These are phyloP conservation scores for Paecilomyces niveus DNA, from an alignment of 2,329 filamentous ascomycete species.

Conservation along the genomic window DNA sequence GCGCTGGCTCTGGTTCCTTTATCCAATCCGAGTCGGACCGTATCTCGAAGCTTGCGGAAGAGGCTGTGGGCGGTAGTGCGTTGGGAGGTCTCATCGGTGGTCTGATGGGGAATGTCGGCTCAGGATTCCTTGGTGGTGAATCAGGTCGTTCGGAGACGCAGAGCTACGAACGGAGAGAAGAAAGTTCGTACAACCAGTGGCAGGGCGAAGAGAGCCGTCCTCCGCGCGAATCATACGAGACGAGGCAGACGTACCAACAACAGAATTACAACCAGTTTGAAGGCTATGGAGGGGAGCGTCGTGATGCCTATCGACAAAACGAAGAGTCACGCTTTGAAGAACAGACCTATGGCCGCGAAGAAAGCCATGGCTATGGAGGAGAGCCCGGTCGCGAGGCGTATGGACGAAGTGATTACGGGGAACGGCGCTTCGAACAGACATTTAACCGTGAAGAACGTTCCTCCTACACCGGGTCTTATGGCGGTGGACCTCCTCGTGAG, in stretches of 20 bases:
- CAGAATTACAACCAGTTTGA: constrained; percentile 7
- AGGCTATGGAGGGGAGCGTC: constrained; percentile 11
- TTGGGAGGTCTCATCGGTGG: constrained; percentile 65
- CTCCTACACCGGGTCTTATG: neutral
- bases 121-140: constrained; percentile 56
- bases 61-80: constrained; percentile 57
- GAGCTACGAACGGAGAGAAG: constrained; percentile 9
- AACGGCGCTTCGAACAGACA: neutral
- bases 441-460: neutral
- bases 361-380: too few relatives aligned
- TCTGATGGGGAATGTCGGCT: constrained; percentile 52
- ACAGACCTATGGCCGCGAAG: too few relatives aligned
- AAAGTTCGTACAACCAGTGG: constrained; percentile 5
- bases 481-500: neutral
- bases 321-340: neutral
- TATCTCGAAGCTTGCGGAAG: constrained; percentile 48
- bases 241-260: neutral
- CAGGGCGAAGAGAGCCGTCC: neutral
- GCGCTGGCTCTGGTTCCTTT: constrained; percentile 7
- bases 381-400: constrained; percentile 5
- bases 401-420: constrained; percentile 4
- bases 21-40: constrained; percentile 4
- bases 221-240: neutral
- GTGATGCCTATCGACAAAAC: neutral
- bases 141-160: constrained; percentile 2